phyloP scores from a whole-genome alignment of 441 rosid species.

The Croton setiger region DNA sequence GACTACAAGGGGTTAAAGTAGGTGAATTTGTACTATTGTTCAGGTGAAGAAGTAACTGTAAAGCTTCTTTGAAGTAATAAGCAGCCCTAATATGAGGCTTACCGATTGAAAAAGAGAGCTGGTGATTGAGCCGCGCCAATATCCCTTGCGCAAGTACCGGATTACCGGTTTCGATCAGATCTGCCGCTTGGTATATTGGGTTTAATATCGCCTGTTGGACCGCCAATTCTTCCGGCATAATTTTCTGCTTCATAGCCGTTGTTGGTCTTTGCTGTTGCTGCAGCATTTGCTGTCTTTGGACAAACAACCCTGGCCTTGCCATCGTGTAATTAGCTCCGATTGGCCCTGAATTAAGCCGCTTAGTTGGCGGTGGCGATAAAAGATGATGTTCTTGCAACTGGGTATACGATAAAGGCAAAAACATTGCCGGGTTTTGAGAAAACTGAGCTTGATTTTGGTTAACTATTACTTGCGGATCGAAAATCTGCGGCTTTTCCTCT shows the following conservation, averaged over 20 bases:
- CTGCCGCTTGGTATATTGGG: constrained; percentile 58
- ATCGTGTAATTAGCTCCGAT: constrained; percentile 23
- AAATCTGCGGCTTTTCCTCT: constrained; percentile 43
- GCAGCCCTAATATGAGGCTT: constrained; percentile 65
- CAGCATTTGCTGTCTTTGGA: constrained; percentile 30
- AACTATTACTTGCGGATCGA: constrained; percentile 33
- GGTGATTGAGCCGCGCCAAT: constrained; percentile 99
- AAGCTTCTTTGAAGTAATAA: constrained; percentile 73
- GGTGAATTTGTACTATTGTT: constrained; percentile 31
- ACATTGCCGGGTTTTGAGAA: constrained; percentile 35
- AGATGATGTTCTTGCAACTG: constrained; percentile 30
- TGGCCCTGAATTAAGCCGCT: constrained; percentile 42
- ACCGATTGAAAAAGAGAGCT: constrained; percentile 59
- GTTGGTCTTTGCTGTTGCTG: constrained; percentile 32
- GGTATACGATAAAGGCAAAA: constrained; percentile 34
- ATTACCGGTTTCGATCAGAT: constrained; percentile 59
- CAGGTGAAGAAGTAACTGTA: constrained; percentile 42
- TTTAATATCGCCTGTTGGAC: constrained; percentile 39
- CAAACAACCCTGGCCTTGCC: constrained; percentile 35
- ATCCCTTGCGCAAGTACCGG: constrained; percentile 94
- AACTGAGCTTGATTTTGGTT: constrained; percentile 33
- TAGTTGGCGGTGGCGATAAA: constrained; percentile 40
- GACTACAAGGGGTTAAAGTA: constrained; percentile 31
- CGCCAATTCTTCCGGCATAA: constrained; percentile 20
- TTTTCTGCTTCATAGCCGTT: constrained; percentile 23